Evolutionary conservation across 2,329 filamentous ascomycete genomes (phyloP).

Genomic region (Colletotrichum zoysiae): DNA sequence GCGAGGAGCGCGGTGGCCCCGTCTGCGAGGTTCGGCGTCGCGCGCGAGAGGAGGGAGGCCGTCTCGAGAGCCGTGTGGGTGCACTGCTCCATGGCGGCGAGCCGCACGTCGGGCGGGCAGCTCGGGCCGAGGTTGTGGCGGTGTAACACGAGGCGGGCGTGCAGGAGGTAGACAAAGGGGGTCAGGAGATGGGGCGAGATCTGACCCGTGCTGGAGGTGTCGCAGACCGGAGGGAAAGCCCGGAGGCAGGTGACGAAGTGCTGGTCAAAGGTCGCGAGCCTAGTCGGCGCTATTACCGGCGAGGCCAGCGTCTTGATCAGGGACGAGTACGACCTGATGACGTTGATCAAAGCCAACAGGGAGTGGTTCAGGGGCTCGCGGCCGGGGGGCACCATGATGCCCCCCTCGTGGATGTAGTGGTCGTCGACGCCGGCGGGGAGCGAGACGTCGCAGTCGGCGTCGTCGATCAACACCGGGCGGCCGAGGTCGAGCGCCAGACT

Average conservation of each 20-base stretch:
- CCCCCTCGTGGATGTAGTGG: constrained; percentile 75
- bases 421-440: constrained; percentile 87
- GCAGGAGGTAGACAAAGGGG: constrained; percentile 83
- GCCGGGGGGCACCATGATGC: constrained; percentile 64
- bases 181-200: constrained; percentile 81
- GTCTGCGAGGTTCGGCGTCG: constrained; percentile 70
- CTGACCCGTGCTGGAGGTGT: constrained; percentile 73
- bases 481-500: constrained; percentile 84
- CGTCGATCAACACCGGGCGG: constrained; percentile 84
- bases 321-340: constrained; percentile 81
- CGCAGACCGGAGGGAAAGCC: constrained; percentile 81
- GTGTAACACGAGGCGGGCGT: constrained; percentile 86
- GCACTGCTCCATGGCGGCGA: constrained; percentile 82
- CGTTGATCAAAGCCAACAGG: constrained; percentile 83
- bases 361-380: constrained; percentile 73
- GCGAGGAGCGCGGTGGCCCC: constrained; percentile 82
- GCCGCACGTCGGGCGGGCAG: constrained; percentile 74
- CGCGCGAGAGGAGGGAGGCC: constrained; percentile 78
- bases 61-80: constrained; percentile 82
- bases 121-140: constrained; percentile 86
- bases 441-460: constrained; percentile 87
- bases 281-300: constrained; percentile 73
- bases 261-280: constrained; percentile 82
- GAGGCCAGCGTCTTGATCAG: constrained; percentile 78
- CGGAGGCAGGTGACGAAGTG: constrained; percentile 82